These are phyloP conservation scores for Neospora caninum DNA, from an alignment of 169 alveolate genomes.

Conservation along the genomic window DNA sequence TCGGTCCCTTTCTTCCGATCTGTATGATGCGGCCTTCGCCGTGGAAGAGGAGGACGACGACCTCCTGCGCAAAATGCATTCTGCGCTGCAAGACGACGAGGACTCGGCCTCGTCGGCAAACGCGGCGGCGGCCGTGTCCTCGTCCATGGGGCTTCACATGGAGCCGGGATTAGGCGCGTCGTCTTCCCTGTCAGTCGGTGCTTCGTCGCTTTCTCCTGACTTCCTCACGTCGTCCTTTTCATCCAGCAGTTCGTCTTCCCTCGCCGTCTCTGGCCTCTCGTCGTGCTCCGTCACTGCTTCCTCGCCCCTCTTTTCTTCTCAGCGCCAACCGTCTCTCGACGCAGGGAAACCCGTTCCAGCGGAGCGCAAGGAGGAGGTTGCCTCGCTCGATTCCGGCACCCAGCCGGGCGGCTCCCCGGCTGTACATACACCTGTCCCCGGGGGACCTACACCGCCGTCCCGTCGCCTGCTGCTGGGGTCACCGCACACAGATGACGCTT, in stretches of 20 bases:
- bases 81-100: conserved; percentile 30
- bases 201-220: too few relatives aligned
- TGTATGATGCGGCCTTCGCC: background rate
- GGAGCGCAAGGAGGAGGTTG: background rate
- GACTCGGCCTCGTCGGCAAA: background rate
- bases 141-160: background rate
- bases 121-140: background rate
- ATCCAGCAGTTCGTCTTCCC: background rate
- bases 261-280: background rate
- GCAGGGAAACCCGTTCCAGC: background rate
- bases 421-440: background rate
- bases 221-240: background rate
- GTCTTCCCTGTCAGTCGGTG: background rate
- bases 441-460: background rate
- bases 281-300: background rate
- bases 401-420: background rate
- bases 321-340: background rate
- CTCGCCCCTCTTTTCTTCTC: background rate
- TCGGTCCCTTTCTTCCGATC: background rate
- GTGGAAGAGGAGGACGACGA: conserved; percentile 25
- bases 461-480: background rate
- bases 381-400: background rate
- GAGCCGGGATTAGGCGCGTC: background rate
- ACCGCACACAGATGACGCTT: background rate
- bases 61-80: conserved; percentile 33